Evolutionary conservation across 768 basidiomycete species (phyloP).

Genomic region (Agaricus subrufescens): DNA sequence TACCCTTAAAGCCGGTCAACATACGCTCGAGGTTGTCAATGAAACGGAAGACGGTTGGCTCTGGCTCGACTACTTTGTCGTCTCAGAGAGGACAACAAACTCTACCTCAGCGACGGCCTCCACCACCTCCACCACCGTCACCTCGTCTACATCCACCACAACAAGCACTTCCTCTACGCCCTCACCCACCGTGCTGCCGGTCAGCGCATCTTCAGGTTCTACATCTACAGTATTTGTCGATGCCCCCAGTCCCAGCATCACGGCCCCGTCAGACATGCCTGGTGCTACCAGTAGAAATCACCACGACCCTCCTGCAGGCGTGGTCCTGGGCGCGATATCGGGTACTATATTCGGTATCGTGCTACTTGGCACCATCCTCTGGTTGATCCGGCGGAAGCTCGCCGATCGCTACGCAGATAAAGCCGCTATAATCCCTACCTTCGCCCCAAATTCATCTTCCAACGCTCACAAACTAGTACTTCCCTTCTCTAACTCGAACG

Average conservation of each 20-base stretch:
- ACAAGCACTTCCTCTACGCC: too few relatives aligned
- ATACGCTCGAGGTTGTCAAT: constrained; percentile 1
- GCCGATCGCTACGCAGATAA: neutral
- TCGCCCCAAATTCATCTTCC: neutral
- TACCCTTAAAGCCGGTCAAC: neutral
- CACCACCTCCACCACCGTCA: neutral
- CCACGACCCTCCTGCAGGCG: neutral
- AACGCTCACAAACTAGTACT: neutral
- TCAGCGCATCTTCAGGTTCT: too few relatives aligned
- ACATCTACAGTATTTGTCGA: too few relatives aligned
- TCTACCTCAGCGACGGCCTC: neutral
- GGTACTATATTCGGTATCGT: neutral
- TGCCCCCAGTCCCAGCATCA: neutral
- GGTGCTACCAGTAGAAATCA: neutral
- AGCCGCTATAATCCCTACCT: neutral
- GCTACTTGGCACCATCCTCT: neutral
- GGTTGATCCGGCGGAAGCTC: neutral
- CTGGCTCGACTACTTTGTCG: too few relatives aligned
- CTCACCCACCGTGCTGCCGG: too few relatives aligned
- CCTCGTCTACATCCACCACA: neutral
- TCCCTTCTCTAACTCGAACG: too few relatives aligned
- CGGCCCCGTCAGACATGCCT: neutral
- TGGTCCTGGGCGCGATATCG: neutral
- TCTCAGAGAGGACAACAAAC: too few relatives aligned
- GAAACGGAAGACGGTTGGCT: neutral